Percentiles rank a stretch among this genome's conserved stretches.
Conservation (phyloP, 116 monocot genomes). For the Phalaenopsis hybrid region DNA sequence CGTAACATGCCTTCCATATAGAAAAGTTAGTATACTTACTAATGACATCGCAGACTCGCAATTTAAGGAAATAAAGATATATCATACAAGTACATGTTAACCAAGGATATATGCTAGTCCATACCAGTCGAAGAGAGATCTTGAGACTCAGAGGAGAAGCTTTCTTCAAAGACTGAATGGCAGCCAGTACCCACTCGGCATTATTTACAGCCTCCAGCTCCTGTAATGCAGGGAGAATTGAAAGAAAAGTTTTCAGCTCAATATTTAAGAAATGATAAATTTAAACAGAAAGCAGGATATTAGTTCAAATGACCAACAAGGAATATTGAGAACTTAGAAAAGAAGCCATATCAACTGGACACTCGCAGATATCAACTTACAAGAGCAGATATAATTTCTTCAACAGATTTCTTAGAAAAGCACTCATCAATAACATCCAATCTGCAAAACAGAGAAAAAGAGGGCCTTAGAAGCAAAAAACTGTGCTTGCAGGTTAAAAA, state of each 20-base stretch:
- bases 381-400: constrained; percentile 74
- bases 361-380: constrained; percentile 40
- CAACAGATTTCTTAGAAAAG: constrained; percentile 75
- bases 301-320: neutral
- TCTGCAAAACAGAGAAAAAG: constrained; percentile 30
- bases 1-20: neutral
- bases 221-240: constrained; percentile 19
- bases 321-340: neutral
- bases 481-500: neutral
- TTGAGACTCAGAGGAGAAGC: constrained; percentile 89
- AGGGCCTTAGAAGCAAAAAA: neutral
- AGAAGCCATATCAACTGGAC: neutral
- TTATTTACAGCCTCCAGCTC: constrained; percentile 47
- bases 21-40: neutral
- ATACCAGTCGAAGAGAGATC: constrained; percentile 83
- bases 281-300: neutral
- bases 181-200: constrained; percentile 48
- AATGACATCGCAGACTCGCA: too few species aligned
- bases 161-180: constrained; percentile 72
- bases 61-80: neutral
- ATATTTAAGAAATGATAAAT: neutral
- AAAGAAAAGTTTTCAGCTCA: neutral
- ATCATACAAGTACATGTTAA: neutral
- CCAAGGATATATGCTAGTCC: neutral
- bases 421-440: constrained; percentile 78